Conservation (phyloP, 805 yeast species). For the Kodamaea sagamina region DNA sequence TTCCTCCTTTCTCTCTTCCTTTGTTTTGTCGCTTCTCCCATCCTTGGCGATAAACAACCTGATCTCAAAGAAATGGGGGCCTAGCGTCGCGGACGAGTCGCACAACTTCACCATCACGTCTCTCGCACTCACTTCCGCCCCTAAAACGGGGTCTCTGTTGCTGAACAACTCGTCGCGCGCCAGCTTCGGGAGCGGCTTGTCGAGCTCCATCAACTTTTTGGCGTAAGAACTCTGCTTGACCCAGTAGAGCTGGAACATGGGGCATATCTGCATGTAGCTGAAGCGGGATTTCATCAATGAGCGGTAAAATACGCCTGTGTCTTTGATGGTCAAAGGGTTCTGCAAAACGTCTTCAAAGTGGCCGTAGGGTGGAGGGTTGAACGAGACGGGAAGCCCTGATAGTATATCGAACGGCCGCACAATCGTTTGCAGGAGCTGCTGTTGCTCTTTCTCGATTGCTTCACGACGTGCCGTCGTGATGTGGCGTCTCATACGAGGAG, state of each 20-base stretch:
- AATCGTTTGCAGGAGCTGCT: conserved; percentile 34
- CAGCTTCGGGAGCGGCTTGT: conserved; percentile 36
- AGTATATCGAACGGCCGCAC: conserved; percentile 66
- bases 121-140: conserved; percentile 54
- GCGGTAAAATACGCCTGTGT: conserved; percentile 69
- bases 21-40: conserved; percentile 50
- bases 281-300: conserved; percentile 75
- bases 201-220: conserved; percentile 43
- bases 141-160: conserved; percentile 37
- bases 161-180: conserved; percentile 19
- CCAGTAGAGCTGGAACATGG: conserved; percentile 82
- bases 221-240: conserved; percentile 62
- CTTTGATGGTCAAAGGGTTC: conserved; percentile 68
- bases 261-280: conserved; percentile 55
- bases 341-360: conserved; percentile 50
- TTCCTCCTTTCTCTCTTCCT: conserved; percentile 13
- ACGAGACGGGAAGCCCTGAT: conserved; percentile 68
- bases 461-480: conserved; percentile 44
- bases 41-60: conserved; percentile 84
- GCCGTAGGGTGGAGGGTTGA: conserved; percentile 62
- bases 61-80: conserved; percentile 81
- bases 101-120: conserved; percentile 89
- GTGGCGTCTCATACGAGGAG: conserved; percentile 47
- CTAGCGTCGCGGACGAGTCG: conserved; percentile 70
- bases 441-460: conserved; percentile 45